These are phyloP conservation scores for Xylaria sp. DNA, from an alignment of 2,329 filamentous ascomycete species.

Conservation along the genomic window DNA sequence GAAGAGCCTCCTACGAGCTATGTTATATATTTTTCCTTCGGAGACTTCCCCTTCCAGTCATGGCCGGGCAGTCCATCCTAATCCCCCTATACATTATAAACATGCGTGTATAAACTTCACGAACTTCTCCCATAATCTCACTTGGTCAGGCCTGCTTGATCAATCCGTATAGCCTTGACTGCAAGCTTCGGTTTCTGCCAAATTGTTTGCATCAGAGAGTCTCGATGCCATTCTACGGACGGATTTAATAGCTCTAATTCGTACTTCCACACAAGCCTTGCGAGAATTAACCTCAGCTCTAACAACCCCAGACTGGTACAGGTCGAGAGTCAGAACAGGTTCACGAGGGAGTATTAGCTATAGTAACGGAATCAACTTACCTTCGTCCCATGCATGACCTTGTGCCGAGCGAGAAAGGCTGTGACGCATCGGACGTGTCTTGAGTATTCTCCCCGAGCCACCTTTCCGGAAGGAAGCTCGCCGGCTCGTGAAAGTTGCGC, in stretches of 20 bases:
- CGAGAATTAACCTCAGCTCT: constrained; percentile 28
- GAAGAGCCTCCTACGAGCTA: neutral
- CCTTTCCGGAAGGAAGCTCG: constrained; percentile 37
- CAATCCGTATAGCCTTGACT: constrained; percentile 24
- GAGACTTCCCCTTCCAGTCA: neutral
- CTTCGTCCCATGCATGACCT: constrained; percentile 36
- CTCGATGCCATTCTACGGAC: constrained; percentile 42
- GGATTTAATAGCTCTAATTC: constrained; percentile 38
- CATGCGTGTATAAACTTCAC: neutral
- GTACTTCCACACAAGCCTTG: constrained; percentile 39
- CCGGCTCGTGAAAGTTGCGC: constrained; percentile 32
- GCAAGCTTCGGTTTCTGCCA: constrained; percentile 42
- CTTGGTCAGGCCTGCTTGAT: neutral
- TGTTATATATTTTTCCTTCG: neutral
- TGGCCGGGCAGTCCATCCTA: neutral
- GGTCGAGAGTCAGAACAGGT: neutral
- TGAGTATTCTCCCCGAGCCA: constrained; percentile 34
- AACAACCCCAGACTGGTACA: constrained; percentile 30
- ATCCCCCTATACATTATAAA: neutral
- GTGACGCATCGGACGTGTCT: constrained; percentile 37
- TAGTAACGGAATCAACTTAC: constrained; percentile 21
- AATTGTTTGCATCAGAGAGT: constrained; percentile 42
- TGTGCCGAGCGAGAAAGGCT: constrained; percentile 31
- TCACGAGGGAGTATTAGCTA: neutral
- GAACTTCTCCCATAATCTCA: neutral